A percentile compares a stretch with the other conserved stretches of the same genome.
Evolutionary conservation across 768 basidiomycete species (phyloP).

Genomic region (Agrocybe chaxingu): DNA sequence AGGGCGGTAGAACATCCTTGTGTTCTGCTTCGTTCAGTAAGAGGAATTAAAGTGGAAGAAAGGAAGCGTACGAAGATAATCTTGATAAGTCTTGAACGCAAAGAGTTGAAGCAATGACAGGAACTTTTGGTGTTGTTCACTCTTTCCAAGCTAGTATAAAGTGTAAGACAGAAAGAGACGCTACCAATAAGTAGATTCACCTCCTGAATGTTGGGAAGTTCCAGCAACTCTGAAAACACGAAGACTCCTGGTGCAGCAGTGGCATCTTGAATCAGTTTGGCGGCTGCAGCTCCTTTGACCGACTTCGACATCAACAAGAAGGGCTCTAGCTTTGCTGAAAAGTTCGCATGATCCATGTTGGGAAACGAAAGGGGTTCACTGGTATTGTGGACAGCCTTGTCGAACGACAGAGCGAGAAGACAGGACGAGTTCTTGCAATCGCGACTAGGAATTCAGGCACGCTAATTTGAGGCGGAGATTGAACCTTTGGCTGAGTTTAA

Average conservation of each 20-base stretch:
- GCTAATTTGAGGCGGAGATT: too few species aligned
- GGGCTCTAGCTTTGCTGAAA: slow-evolving; percentile 75
- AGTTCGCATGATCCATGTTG: slow-evolving; percentile 63
- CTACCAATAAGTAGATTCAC: slow-evolving; percentile 37
- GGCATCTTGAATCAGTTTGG: slow-evolving; percentile 83
- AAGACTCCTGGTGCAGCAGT: slow-evolving; percentile 89
- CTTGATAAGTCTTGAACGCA: slow-evolving; percentile 82
- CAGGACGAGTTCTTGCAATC: too few species aligned
- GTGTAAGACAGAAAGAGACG: neutral
- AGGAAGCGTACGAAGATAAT: slow-evolving; percentile 66
- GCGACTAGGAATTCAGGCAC: too few species aligned
- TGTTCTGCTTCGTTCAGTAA: slow-evolving; percentile 44
- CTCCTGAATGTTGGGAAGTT: slow-evolving; percentile 80
- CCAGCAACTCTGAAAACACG: slow-evolving; percentile 87
- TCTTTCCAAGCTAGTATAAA: slow-evolving; percentile 55
- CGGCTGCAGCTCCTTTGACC: slow-evolving; percentile 88
- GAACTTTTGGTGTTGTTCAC: slow-evolving; percentile 59
- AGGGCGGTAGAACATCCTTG: slow-evolving; percentile 59
- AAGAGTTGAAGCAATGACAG: slow-evolving; percentile 78
- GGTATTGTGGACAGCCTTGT: neutral
- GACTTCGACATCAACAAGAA: slow-evolving; percentile 91
- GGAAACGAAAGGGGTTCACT: neutral
- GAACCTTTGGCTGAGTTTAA: too few species aligned
- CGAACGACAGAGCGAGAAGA: neutral
- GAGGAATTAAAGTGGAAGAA: neutral